Base-by-base conservation (phyloP, 371 early-diverging fungal genomes). In the Gilbertella persicaria region DNA sequence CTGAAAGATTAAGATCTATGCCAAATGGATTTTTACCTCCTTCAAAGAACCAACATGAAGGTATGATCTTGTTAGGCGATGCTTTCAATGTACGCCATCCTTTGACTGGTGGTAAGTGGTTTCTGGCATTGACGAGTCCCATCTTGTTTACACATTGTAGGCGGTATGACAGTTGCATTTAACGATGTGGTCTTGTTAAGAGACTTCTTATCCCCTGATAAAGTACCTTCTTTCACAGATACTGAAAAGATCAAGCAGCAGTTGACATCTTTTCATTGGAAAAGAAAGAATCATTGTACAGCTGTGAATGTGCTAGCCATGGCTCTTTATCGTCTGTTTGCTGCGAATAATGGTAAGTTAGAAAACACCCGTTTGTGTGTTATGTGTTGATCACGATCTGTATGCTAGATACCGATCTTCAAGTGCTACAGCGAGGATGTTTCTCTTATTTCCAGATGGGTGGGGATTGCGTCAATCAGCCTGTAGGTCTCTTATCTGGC, bases 161-260 rank as follows among this genome's bases (percentile, higher is more conserved):
- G 87, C 53, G 97, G 97, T n/a, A 97, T 97, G 97, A 95, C 97
- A 0, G 91, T 97, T 0, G 96, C 88, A 4, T 78, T 94, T 45
- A 89, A 89, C 71, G 97, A 97, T 66, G 89, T 90, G 9, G 87
- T 91, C 2, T 76, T 83, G 20, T 48, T 95, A 43, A 55, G 69
- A 41, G 66, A 82, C 2, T 55, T 85, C 7, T 63, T 94, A 35
- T 50, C 60, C 20, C 53, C 55, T 45, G 56, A 71, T 43, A 62
- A 64, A 21, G 64, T 80, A 5, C 80, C 84, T 16, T 79, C 75
- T 30, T 68, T 80, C 16, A 61, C 64, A 24, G 73, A 82, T 29
- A 56, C 67, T 21, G 73, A 70, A 5, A 55, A 73, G 19, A 64
- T 89, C 9, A 53, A 69, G 38, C 72, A 75, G 14, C 64, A 80